Base-by-base conservation (phyloP, 2,329 filamentous ascomycete species). In the Penicillium sp. region DNA sequence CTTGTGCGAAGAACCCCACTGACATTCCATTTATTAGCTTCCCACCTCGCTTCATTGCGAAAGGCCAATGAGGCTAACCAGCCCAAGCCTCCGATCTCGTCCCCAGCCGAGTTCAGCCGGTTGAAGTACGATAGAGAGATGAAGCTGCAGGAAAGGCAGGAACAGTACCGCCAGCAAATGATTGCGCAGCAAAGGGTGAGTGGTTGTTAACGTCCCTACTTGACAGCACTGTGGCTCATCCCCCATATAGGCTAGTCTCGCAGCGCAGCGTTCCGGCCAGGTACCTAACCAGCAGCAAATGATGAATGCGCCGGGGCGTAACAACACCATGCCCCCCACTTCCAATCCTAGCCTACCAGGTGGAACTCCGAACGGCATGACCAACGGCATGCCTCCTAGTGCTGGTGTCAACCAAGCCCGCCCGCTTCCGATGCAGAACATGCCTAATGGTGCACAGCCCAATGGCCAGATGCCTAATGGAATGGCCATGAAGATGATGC, bases 101-200 rank as follows among this genome's bases (percentile, higher is more conserved):
- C 92, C 0, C 94, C 94, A 0, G 85, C 90, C 66, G 91, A 97
- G 64, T 96, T 97, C 72, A 97, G 92, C 70, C 83, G 90, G 51
- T 82, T 97, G 70, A 92, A 94, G 65, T 88, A 89, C 76, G 93
- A 97, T 70, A 86, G 91, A 44, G 93, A 97, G 66, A 82, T 92
- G 69, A 84, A 86, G 68, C 68, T 82, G 53, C 77, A 80, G 56
- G 82, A 85, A 72, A 78, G 79, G 57, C 79, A 82, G 66, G 78
- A 84, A 68, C 79, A 83, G 58, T 84, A 85, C 65, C 84, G 88
- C 56, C 82, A 85, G 68, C 86, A 89, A 70, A 81, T 89, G 69
- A 75, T 83, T 60, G 77, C 79, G 55, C 80, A 81, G 65, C 79
- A 82, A 67, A 75, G 80, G 68, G 81, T 82, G 75, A 67, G 67